Percentiles rank a stretch among this genome's conserved stretches.
Evolutionary conservation across 192 early-diverging fungal species (phyloP).

Genomic region (Mortierella claussenii): DNA sequence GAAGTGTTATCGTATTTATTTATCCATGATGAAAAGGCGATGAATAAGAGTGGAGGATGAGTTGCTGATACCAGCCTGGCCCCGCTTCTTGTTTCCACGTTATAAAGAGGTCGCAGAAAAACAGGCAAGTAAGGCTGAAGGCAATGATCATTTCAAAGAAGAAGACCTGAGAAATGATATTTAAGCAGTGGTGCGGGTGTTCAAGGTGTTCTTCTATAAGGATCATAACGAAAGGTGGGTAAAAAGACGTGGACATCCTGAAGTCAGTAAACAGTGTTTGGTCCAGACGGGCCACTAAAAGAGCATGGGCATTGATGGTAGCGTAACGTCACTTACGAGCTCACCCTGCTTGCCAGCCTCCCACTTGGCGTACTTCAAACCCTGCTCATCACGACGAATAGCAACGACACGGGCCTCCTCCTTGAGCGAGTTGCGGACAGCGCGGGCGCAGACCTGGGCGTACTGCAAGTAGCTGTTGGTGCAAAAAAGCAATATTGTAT

Average conservation of each 20-base stretch:
- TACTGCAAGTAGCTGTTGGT: slow-evolving; percentile 84
- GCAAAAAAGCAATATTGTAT: not conserved
- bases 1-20: too few relatives aligned
- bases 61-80: too few relatives aligned
- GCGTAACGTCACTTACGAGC: slow-evolving; percentile 62
- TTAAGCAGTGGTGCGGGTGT: slow-evolving; percentile 37
- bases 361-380: slow-evolving; percentile 83
- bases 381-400: slow-evolving; percentile 79
- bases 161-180: not conserved
- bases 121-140: too few relatives aligned
- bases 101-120: too few relatives aligned
- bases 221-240: too few relatives aligned
- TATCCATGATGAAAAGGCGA: too few relatives aligned
- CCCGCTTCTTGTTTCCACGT: too few relatives aligned
- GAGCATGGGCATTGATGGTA: too few relatives aligned
- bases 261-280: too few relatives aligned
- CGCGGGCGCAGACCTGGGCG: slow-evolving; percentile 81
- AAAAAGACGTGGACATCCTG: too few relatives aligned
- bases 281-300: too few relatives aligned
- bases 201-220: slow-evolving; percentile 42
- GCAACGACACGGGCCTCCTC: slow-evolving; percentile 73
- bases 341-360: slow-evolving; percentile 83
- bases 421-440: slow-evolving; percentile 88
- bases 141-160: not conserved
- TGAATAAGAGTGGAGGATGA: too few relatives aligned